Base-by-base conservation (phyloP, 352 stramenopile genomes). In the Globisporangium lucens region DNA sequence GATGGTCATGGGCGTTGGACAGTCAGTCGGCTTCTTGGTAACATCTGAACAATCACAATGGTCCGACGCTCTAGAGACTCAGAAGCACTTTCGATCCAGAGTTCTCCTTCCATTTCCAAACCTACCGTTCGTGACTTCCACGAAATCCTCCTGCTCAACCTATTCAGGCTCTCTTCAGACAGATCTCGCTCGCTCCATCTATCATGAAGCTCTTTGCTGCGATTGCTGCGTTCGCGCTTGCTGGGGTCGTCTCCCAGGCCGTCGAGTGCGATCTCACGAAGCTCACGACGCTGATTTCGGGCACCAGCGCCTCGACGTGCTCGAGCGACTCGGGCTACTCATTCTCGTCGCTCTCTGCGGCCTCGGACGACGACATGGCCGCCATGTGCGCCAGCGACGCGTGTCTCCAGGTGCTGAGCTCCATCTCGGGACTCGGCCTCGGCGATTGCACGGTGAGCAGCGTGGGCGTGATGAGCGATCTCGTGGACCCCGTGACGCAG, bases 381-480 rank as follows among this genome's bases (percentile, higher is more conserved):
- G 64, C 66, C 35, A 66, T 82, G 20, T 86, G 78, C 67, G 69
- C 55, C 7, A 76, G 71, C 55, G 51, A 69, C 13, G 64, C 70
- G n/a, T 86, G 78, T 61, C 64, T 61, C 1, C 52, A 67, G 4
- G 67, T 69, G 24, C 56, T 86, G 10, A 47, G 69, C 15, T 36
- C 61, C 2, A 33, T 83, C 27, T 68, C 74, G 53, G 53, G 67
- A 59, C 61, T 73, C 12, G 68, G 65, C 13, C 72, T 79, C 6
- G 63, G 70, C 12, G 72, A 83, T 62, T 83, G 76, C 64, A 80
- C 69, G 0, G 68, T 79, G 51, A 66, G 51, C 36, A 68, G 61
- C 7, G 75, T 79, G 55, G 61, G 59, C 1, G 65, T 83, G 20
- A 61, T 77, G 55, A 53, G 64, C 9, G 65, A 77, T 47, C 66